Evolutionary conservation across 495 filamentous ascomycete genomes (phyloP).

Genomic region (Hypoxylon perforatum): DNA sequence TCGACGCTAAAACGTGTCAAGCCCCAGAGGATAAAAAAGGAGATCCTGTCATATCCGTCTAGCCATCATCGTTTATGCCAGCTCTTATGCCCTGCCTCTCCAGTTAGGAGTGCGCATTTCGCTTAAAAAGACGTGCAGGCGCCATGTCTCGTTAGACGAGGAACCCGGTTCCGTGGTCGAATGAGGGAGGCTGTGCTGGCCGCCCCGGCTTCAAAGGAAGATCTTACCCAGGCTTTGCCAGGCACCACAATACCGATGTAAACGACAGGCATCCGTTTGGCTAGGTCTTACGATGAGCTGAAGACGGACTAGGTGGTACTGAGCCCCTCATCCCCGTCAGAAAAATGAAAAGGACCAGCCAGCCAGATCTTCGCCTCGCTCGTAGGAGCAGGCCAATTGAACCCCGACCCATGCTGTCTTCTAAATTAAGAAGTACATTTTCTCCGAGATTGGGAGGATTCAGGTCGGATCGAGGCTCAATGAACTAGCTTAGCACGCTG

Average conservation of each 20-base stretch:
- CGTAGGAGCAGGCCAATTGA: not conserved
- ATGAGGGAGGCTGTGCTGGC: conserved; percentile 18
- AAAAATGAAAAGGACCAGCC: too few species aligned
- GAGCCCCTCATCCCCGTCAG: too few species aligned
- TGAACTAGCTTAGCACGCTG: not conserved
- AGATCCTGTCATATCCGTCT: too few species aligned
- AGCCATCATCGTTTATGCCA: too few species aligned
- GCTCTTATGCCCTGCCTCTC: not conserved
- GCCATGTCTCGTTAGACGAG: not conserved
- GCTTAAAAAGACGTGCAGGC: not conserved
- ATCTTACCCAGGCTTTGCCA: too few species aligned
- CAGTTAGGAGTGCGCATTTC: not conserved
- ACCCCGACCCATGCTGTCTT: not conserved
- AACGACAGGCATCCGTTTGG: too few species aligned
- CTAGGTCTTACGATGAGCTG: too few species aligned
- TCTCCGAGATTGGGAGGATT: not conserved
- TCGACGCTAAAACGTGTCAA: too few species aligned
- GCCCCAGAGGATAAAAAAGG: too few species aligned
- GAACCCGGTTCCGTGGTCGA: conserved; percentile 21
- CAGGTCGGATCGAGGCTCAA: not conserved
- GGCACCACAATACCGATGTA: not conserved
- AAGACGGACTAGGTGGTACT: too few species aligned
- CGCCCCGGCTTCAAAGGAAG: not conserved
- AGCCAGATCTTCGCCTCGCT: not conserved
- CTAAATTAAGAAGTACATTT: conserved; percentile 1